Conservation (phyloP, 225 moss, liverwort and hornwort genomes). For the Bryoerythrophyllum caledonicum region DNA sequence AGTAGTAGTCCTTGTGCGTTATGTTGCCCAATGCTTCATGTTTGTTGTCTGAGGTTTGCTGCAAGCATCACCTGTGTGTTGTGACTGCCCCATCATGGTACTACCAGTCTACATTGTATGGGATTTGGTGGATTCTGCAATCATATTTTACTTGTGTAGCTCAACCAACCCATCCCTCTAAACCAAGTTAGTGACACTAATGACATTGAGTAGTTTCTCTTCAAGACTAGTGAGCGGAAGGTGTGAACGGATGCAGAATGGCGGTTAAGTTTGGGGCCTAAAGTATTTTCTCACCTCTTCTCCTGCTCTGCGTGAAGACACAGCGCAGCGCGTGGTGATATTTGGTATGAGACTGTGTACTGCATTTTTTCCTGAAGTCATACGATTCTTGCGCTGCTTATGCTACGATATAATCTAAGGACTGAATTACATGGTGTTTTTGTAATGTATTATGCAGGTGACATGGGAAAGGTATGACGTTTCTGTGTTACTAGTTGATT, state of each 20-base stretch:
- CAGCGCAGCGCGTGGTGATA: constrained; percentile 77
- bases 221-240: no score
- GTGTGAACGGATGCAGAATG: constrained; percentile 36
- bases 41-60: no score
- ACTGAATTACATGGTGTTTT: constrained; percentile 17
- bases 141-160: no score
- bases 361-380: neutral
- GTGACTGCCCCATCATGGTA: no score
- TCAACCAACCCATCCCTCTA: no score
- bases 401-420: neutral
- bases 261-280: constrained; percentile 57
- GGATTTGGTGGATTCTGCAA: no score
- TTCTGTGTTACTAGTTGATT: constrained; percentile 13
- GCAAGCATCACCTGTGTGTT: no score
- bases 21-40: no score
- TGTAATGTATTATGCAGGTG: constrained; percentile 45
- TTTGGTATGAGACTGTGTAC: constrained; percentile 49
- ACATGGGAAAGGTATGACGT: constrained; percentile 84
- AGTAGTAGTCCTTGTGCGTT: no score
- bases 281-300: constrained; percentile 61
- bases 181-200: no score
- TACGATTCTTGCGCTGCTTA: constrained; percentile 2
- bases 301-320: constrained; percentile 79
- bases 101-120: no score
- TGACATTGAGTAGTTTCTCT: no score